Base-by-base conservation (phyloP, 805 yeast species). In the Starmerella khaoyaiensis region DNA sequence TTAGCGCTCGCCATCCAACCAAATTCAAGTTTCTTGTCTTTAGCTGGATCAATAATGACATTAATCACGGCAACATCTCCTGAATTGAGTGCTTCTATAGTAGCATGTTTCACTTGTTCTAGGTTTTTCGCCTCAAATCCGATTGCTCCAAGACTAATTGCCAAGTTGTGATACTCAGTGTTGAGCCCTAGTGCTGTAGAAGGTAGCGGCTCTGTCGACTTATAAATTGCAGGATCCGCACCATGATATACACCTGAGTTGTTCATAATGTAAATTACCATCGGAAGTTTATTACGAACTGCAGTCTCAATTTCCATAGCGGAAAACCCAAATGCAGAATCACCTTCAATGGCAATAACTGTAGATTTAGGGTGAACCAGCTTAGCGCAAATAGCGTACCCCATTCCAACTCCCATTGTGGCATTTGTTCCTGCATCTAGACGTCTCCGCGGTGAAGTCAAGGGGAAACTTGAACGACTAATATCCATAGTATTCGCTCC, bases 401-500 rank as follows among this genome's bases (percentile, higher is more conserved):
- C 81, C 14, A 76, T 39, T 0, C 83, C 86, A 22, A 76, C 62
- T 3, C 86, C 86, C 84, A 77, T 78, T 0, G 83, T 77, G 1
- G 81, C 82, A 56, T 73, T 74, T 0, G 83, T 76, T 4, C 83
- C 84, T 2, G 81, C 80, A 49, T 77, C 86, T 17, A 77, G 55
- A 26, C 81, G 56, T 16, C 62, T 67, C 41, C 67, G 65, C 0
- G 83, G 77, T 2, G 47, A 46, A 6, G 58, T 55, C 33, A 74
- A 61, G 4, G 72, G 70, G 51, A 77, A 76, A 0, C 77, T 68
- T 9, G 72, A 61, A 33, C 84, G 61, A 2, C 82, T 75, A 17
- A 71, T 62, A 47, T 77, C 84, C 83, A 77, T 76, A 0, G 83
- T 75, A 50, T 76, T 75, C 1, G 84, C 83, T n/a, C 84, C 84